These are phyloP conservation scores for Diaporthe vexans DNA, from an alignment of 2,329 filamentous ascomycete genomes.

Conservation along the genomic window DNA sequence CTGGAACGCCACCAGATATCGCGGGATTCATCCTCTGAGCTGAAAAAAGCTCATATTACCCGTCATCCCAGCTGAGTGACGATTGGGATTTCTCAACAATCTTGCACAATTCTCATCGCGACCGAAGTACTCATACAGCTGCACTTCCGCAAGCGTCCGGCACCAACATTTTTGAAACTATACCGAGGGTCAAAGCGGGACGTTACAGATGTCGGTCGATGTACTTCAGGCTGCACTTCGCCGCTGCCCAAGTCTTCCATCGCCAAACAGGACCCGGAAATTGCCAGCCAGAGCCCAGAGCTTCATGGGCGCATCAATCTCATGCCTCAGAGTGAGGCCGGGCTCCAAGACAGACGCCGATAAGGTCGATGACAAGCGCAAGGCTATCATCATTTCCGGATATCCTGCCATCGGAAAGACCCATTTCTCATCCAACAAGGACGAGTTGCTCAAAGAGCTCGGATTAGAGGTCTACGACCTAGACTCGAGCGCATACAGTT, in stretches of 20 bases:
- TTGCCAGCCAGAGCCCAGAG: neutral
- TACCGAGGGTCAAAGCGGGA: conserved; percentile 10
- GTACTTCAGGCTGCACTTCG: neutral
- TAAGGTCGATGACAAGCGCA: neutral
- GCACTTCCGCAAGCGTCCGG: neutral
- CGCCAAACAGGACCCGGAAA: neutral
- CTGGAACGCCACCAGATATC: conserved; percentile 1
- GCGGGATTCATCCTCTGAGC: neutral
- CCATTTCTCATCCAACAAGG: conserved; percentile 10
- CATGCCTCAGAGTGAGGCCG: neutral
- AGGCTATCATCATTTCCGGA: conserved; percentile 34
- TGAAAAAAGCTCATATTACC: neutral
- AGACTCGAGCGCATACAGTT: conserved; percentile 38
- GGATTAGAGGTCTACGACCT: conserved; percentile 22
- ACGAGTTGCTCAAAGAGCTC: neutral
- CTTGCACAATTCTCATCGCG: neutral
- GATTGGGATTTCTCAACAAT: neutral
- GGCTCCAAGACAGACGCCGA: neutral
- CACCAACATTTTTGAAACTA: conserved; percentile 5
- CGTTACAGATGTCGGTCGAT: conserved; percentile 1
- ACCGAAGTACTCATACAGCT: neutral
- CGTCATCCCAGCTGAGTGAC: neutral
- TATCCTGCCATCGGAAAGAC: conserved; percentile 38
- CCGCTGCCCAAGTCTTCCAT: conserved; percentile 7
- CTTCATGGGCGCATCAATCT: conserved; percentile 10